A percentile compares a stretch with the other conserved stretches of the same genome.
phyloP scores from a whole-genome alignment of 2,329 filamentous ascomycete species.

The Colletotrichum cuscutae region DNA sequence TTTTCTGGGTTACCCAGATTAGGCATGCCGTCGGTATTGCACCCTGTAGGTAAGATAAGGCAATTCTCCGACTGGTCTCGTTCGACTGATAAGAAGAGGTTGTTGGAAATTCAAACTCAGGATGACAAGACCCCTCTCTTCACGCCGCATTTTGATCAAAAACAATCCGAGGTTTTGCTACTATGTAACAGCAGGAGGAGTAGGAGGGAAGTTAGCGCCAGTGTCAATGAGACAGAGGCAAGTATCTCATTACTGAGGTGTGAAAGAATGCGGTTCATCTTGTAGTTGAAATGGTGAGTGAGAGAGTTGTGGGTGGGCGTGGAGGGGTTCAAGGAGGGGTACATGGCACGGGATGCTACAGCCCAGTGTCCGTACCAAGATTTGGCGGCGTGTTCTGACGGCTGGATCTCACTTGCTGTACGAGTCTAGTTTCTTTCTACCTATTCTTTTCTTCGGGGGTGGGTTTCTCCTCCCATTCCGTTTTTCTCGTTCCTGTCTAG shows the following conservation, averaged over 20 bases:
- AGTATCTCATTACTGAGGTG: neutral
- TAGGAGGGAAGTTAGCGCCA: neutral
- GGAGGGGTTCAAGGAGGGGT: constrained; percentile 6
- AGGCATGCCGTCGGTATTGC: neutral
- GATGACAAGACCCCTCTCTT: neutral
- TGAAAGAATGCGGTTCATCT: neutral
- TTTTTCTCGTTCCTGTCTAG: neutral
- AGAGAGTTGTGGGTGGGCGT: neutral
- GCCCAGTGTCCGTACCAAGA: constrained; percentile 13
- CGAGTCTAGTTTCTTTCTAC: neutral
- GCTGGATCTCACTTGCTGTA: constrained; percentile 27
- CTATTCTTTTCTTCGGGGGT: neutral
- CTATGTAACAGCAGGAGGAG: neutral
- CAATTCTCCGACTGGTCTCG: neutral
- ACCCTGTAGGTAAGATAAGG: neutral
- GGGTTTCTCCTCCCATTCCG: neutral
- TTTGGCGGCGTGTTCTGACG: constrained; percentile 26
- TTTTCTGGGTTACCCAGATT: neutral
- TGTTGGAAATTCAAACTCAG: neutral
- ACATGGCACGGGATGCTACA: neutral
- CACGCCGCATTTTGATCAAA: neutral
- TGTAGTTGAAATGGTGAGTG: neutral
- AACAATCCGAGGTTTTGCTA: neutral
- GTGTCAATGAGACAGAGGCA: neutral
- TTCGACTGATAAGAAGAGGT: neutral